Conservation (phyloP, 2,329 filamentous ascomycete genomes). For the Endocalyx cinctus region DNA sequence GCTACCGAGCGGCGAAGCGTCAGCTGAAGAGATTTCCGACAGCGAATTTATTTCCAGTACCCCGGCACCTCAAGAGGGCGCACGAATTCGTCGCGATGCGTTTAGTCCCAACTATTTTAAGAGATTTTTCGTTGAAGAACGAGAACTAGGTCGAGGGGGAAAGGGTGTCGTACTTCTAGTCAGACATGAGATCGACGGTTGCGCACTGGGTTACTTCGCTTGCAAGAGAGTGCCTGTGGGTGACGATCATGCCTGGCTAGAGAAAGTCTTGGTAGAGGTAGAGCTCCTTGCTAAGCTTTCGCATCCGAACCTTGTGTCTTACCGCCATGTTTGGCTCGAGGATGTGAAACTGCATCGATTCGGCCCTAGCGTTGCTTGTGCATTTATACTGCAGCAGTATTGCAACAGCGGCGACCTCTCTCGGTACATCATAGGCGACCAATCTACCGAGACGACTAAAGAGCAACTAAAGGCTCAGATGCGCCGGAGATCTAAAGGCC, state of each 20-base stretch:
- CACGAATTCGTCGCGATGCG: slow-evolving; percentile 77
- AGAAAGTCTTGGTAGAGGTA: slow-evolving; percentile 90
- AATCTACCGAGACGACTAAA: slow-evolving; percentile 61
- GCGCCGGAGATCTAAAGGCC: slow-evolving; percentile 74
- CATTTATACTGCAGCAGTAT: slow-evolving; percentile 96
- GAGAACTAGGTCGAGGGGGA: slow-evolving; percentile 80
- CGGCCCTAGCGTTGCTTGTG: slow-evolving; percentile 85
- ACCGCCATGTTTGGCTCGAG: slow-evolving; percentile 96
- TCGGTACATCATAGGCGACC: slow-evolving; percentile 73
- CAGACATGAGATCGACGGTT: slow-evolving; percentile 84
- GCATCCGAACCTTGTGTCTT: slow-evolving; percentile 92
- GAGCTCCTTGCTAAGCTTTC: slow-evolving; percentile 87
- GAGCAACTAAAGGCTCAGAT: slow-evolving; percentile 87
- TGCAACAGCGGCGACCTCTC: slow-evolving; percentile 92
- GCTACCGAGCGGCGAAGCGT: slow-evolving; percentile 22
- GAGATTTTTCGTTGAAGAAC: slow-evolving; percentile 87
- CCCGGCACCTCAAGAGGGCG: slow-evolving; percentile 46
- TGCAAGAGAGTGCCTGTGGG: slow-evolving; percentile 96
- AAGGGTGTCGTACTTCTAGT: slow-evolving; percentile 96
- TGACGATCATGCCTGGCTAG: slow-evolving; percentile 90
- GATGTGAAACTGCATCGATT: slow-evolving; percentile 80
- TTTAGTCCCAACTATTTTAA: slow-evolving; percentile 93
- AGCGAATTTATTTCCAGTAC: slow-evolving; percentile 52
- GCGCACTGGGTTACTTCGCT: slow-evolving; percentile 83
- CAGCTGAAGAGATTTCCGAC: slow-evolving; percentile 26